These are phyloP conservation scores for Penicillium turbatum DNA, from an alignment of 495 filamentous ascomycete species.

Conservation along the genomic window DNA sequence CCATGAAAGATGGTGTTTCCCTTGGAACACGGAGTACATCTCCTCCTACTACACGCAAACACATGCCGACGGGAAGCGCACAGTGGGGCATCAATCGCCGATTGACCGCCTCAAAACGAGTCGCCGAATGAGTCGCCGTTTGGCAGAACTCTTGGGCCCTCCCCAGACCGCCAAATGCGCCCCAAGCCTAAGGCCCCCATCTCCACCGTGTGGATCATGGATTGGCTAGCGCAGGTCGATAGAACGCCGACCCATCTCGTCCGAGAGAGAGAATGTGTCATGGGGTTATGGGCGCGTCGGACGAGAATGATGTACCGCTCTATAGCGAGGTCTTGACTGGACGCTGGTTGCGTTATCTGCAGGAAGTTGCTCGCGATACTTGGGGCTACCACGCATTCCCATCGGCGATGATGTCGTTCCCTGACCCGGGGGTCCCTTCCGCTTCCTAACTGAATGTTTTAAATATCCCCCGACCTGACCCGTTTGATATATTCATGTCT, in stretches of 20 bases:
- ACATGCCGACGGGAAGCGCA: conserved; percentile 21
- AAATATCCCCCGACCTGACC: neutral
- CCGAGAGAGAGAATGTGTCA: conserved; percentile 8
- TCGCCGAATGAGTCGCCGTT: conserved; percentile 3
- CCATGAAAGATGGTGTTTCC: neutral
- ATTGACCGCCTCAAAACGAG: neutral
- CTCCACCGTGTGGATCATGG: neutral
- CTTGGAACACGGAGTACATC: neutral
- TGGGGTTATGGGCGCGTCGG: neutral
- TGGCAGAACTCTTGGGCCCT: neutral
- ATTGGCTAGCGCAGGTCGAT: neutral
- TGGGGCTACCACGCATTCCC: conserved; percentile 15
- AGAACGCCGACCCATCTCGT: conserved; percentile 12
- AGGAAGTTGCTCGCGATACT: conserved; percentile 17
- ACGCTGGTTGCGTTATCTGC: conserved; percentile 29
- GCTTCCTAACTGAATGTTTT: neutral
- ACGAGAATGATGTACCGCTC: neutral
- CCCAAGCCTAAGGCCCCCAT: neutral
- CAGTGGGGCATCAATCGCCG: conserved; percentile 15
- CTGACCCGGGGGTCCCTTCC: conserved; percentile 2
- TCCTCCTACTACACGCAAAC: conserved; percentile 9
- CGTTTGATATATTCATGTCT: neutral
- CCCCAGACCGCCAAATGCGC: neutral
- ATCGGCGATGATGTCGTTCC: conserved; percentile 9
- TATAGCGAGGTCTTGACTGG: conserved; percentile 24